Conservation (phyloP, 2,329 filamentous ascomycete species). For the Monosporascus sp. region DNA sequence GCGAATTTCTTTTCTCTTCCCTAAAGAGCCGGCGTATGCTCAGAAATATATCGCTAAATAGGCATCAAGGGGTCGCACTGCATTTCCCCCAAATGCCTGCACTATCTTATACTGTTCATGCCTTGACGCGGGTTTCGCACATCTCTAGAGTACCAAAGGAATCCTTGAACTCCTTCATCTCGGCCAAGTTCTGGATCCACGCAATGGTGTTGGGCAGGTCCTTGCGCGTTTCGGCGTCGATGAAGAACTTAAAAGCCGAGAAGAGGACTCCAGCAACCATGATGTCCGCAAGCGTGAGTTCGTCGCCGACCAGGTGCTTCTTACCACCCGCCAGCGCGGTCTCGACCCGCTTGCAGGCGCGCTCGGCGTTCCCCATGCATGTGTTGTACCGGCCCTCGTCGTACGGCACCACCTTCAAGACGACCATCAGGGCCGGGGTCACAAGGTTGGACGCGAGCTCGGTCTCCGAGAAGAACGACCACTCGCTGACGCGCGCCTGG, state of each 20-base stretch:
- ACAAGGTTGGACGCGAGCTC: conserved; percentile 25
- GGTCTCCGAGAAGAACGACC: conserved; percentile 37
- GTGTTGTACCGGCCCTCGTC: conserved; percentile 21
- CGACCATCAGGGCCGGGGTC: conserved; percentile 18
- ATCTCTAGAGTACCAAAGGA: conserved; percentile 26
- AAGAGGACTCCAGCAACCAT: conserved; percentile 26
- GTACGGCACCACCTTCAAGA: conserved; percentile 23
- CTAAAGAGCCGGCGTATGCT: no score
- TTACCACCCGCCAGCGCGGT: conserved; percentile 24
- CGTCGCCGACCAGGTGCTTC: conserved; percentile 33
- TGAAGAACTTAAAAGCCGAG: conserved; percentile 19
- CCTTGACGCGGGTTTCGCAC: conserved; percentile 22
- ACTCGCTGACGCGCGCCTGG: conserved; percentile 38
- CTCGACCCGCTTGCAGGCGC: conserved; percentile 27
- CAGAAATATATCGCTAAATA: no score
- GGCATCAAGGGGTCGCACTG: no score
- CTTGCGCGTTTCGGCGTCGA: conserved; percentile 32
- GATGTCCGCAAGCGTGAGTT: conserved; percentile 33
- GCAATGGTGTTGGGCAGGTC: conserved; percentile 24
- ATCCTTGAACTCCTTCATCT: conserved; percentile 28
- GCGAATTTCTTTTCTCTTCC: no score
- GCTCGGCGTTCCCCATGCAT: conserved; percentile 14
- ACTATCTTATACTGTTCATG: not conserved
- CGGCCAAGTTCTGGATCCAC: conserved; percentile 27
- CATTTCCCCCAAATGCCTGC: no score